phyloP scores from a whole-genome alignment of 805 yeast genomes.

The Kodamaea lidongshanica region DNA sequence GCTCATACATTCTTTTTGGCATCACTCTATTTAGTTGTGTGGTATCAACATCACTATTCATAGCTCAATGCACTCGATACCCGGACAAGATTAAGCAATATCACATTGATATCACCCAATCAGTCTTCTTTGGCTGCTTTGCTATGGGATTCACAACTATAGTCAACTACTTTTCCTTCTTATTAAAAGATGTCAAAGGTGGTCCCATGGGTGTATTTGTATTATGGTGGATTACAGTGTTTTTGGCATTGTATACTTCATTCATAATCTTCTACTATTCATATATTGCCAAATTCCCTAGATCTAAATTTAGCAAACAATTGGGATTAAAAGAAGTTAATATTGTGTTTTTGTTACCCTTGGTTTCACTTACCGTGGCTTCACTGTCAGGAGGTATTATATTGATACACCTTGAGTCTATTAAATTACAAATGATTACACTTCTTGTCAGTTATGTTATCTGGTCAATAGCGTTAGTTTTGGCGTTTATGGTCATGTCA shows the following conservation, averaged over 20 bases:
- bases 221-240: conserved; percentile 70
- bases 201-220: conserved; percentile 49
- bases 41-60: conserved; percentile 35
- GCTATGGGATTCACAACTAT: conserved; percentile 76
- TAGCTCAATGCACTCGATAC: conserved; percentile 34
- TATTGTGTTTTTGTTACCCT: conserved; percentile 60
- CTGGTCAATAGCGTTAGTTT: conserved; percentile 63
- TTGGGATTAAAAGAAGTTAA: conserved; percentile 33
- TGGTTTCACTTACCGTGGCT: conserved; percentile 75
- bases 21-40: conserved; percentile 47
- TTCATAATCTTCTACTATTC: conserved; percentile 53
- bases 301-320: conserved; percentile 11
- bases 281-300: conserved; percentile 34
- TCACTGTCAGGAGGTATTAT: conserved; percentile 65
- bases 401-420: conserved; percentile 35
- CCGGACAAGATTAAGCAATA: conserved; percentile 13
- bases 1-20: conserved; percentile 61
- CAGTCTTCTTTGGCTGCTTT: conserved; percentile 68
- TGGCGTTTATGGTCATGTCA: conserved; percentile 48
- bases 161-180: conserved; percentile 46
- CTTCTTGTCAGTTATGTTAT: conserved; percentile 49
- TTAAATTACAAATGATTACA: conserved; percentile 45
- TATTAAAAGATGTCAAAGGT: conserved; percentile 32
- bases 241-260: conserved; percentile 50
- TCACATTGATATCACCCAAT: conserved; percentile 18